Percentiles rank a stretch among this genome's conserved stretches.
Conservation (phyloP, 768 basidiomycete genomes). For the Leccinum longicurvipes region DNA sequence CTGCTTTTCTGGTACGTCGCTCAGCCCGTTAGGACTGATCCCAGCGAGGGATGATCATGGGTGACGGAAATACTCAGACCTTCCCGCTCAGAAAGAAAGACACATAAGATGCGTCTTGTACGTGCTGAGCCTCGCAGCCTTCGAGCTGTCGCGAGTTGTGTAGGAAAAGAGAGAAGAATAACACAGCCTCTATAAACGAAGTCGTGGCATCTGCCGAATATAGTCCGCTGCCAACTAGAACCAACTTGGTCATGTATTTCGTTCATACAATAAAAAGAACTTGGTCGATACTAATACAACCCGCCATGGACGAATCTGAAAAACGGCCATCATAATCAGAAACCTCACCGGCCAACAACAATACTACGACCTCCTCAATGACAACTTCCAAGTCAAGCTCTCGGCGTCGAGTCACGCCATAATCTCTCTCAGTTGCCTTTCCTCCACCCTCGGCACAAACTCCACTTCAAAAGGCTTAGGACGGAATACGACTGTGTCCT, state of each 20-base stretch:
- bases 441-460: slow-evolving; percentile 45
- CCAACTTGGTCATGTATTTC: too few species aligned
- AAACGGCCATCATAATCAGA: not conserved
- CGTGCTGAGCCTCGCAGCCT: slow-evolving; percentile 30
- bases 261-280: too few species aligned
- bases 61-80: slow-evolving; percentile 31
- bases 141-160: slow-evolving; percentile 22
- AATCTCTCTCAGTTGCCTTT: slow-evolving; percentile 11
- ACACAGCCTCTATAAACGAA: not conserved
- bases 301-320: not conserved
- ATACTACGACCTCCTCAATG: not conserved
- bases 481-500: slow-evolving; percentile 53
- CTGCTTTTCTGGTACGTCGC: slow-evolving; percentile 31
- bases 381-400: not conserved
- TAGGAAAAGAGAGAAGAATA: not conserved
- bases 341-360: not conserved
- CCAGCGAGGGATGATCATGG: slow-evolving; percentile 29
- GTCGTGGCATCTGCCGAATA: not conserved
- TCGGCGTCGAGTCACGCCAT: slow-evolving; percentile 2
- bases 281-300: not conserved
- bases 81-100: slow-evolving; percentile 32
- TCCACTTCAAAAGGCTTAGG: slow-evolving; percentile 53
- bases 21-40: slow-evolving; percentile 25
- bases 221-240: too few species aligned
- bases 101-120: slow-evolving; percentile 15